Evolutionary conservation across 768 basidiomycete genomes (phyloP), one percentile per base, ranked within the genome.

Genomic region (Tulasnella sp.): DNA sequence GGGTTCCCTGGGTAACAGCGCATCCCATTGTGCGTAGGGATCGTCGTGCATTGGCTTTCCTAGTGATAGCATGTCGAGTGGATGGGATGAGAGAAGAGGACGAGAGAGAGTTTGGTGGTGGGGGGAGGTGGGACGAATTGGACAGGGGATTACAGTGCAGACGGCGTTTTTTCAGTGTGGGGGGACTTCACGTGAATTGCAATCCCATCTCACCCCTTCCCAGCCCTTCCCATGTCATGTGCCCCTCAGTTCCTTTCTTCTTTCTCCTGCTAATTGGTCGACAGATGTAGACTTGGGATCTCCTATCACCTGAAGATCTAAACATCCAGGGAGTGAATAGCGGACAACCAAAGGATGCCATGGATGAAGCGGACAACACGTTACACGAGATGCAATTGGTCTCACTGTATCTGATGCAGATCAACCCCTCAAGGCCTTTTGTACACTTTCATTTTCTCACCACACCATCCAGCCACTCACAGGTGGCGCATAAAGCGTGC

Each of bases 21-120:
- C 36, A 42, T 70, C 68, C 68, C 68, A 70, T 37, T 70, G 68
- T 37, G 68, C 68, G 40, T 70, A 70, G 5, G 68, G 68, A 70
- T 70, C 68, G 68, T 70, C 40, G 29, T 64, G 25, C 1, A 11
- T n/a, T 25, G 25, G 58, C 31, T 64, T 64, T 22, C 58, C 31
- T 3, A 64, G 3, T 4, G 58, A 64, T 22, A 64, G 58, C 58
- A 64, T 64, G 19, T 49, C 45, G 19, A 49, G 19, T n/a, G 45
- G 8, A 19, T 19, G 17, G 2, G 3, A 2, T 49, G 45, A 49
- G 45, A 49, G 45, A 15, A n/a, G 45, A 22, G 3, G 45, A 22
- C 2, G 45, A 49, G 45, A 22, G 40, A 14, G n/a, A 12, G 52
- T 54, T n/a, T 29, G 54, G 54, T 58, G 54, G 54, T 58, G 54